A percentile compares a stretch with the other conserved stretches of the same genome.
phyloP scores from a whole-genome alignment of 257 asterid genomes.

The Fraxinus quadrangulata region DNA sequence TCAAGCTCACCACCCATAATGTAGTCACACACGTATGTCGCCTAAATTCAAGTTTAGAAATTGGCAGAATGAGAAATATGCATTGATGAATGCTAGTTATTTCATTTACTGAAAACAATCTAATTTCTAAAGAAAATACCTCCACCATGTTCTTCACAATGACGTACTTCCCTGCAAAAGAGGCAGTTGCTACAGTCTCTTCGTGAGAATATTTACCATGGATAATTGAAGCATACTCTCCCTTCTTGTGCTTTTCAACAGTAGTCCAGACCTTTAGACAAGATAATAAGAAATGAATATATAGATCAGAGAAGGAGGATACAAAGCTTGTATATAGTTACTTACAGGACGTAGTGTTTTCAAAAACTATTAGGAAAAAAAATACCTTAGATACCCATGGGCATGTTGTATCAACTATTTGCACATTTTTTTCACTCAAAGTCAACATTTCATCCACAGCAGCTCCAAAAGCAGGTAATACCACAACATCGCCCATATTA shows the following conservation, averaged over 20 bases:
- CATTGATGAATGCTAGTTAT: not conserved
- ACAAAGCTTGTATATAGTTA: slow-evolving; percentile 11
- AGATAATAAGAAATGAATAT: not conserved
- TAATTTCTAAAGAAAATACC: slow-evolving; percentile 42
- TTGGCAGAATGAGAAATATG: not conserved
- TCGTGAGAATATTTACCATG: slow-evolving; percentile 94
- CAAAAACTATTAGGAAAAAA: not conserved
- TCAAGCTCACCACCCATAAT: slow-evolving; percentile 90
- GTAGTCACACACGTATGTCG: slow-evolving; percentile 90
- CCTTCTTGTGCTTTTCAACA: slow-evolving; percentile 97
- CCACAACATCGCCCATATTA: slow-evolving; percentile 80
- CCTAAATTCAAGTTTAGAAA: slow-evolving; percentile 45
- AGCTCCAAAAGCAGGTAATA: slow-evolving; percentile 98
- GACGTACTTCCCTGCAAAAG: slow-evolving; percentile 90
- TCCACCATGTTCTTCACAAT: slow-evolving; percentile 90
- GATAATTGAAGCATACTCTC: slow-evolving; percentile 89
- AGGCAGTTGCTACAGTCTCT: slow-evolving; percentile 99
- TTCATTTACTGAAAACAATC: not conserved
- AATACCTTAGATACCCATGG: slow-evolving; percentile 98
- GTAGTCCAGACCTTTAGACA: slow-evolving; percentile 76
- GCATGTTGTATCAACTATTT: slow-evolving; percentile 97
- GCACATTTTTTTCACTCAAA: slow-evolving; percentile 79
- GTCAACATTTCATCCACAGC: slow-evolving; percentile 84
- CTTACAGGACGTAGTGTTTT: slow-evolving; percentile 13
- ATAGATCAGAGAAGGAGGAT: slow-evolving; percentile 1